Conservation (phyloP, 305 asterid genomes). For the Fraxinus angustifolia region DNA sequence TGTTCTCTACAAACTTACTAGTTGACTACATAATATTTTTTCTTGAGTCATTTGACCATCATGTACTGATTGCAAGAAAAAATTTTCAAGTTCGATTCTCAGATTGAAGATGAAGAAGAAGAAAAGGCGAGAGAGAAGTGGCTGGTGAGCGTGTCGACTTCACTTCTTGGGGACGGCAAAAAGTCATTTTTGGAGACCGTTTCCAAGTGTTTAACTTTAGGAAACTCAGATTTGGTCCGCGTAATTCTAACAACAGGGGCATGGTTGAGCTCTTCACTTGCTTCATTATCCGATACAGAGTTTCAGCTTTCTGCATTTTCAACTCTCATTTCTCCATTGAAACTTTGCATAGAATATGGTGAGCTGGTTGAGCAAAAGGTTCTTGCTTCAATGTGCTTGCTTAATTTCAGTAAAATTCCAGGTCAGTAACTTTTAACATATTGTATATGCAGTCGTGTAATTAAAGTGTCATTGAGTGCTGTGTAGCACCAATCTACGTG, state of each 20-base stretch:
- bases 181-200: conserved; percentile 52
- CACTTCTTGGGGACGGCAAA: conserved; percentile 58
- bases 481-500: neutral
- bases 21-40: neutral
- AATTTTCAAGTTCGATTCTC: conserved; percentile 19
- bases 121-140: conserved; percentile 57
- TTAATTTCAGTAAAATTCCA: conserved; percentile 56
- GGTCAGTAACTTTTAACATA: conserved; percentile 33
- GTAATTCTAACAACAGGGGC: conserved; percentile 66
- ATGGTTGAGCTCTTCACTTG: conserved; percentile 66
- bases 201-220: conserved; percentile 55
- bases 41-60: neutral
- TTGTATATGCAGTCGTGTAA: neutral
- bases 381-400: conserved; percentile 61
- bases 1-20: neutral
- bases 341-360: conserved; percentile 44
- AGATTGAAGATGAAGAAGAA: conserved; percentile 45
- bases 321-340: conserved; percentile 48
- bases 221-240: conserved; percentile 46
- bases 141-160: conserved; percentile 47
- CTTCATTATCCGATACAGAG: conserved; percentile 38
- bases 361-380: conserved; percentile 61
- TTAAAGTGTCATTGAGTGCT: neutral
- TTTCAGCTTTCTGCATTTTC: conserved; percentile 53
- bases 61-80: neutral